A percentile compares a stretch with the other conserved stretches of the same genome.
Evolutionary conservation across 805 yeast genomes (phyloP).

Genomic region (Sugiyamaella lignohabitans): DNA sequence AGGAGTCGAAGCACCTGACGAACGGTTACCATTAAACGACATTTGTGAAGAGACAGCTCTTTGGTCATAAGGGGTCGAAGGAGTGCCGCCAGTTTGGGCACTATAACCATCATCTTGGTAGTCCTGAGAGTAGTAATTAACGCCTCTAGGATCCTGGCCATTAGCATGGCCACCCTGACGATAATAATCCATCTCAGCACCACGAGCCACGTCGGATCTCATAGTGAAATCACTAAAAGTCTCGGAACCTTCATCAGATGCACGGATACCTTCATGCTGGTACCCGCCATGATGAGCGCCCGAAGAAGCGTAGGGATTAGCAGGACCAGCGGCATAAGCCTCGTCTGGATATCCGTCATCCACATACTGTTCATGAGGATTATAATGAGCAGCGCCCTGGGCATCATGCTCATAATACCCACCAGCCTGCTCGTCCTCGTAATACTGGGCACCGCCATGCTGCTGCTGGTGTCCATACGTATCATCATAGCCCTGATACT

Average conservation of each 20-base stretch:
- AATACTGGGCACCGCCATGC: conserved; percentile 21
- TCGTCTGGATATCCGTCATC: conserved; percentile 34
- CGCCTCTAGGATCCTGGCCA: conserved; percentile 15
- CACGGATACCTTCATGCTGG: conserved; percentile 23
- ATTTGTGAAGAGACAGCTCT: conserved; percentile 41
- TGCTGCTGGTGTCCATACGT: conserved; percentile 17
- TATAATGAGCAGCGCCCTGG: conserved; percentile 37
- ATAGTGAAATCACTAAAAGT: conserved; percentile 39
- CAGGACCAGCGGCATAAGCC: conserved; percentile 37
- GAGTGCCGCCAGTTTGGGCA: conserved; percentile 13
- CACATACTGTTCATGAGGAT: conserved; percentile 32
- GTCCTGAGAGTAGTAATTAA: conserved; percentile 20
- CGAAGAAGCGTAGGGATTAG: conserved; percentile 42
- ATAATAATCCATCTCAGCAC: conserved; percentile 35
- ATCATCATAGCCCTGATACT: conserved; percentile 20
- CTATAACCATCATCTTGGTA: conserved; percentile 28
- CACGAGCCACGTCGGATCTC: conserved; percentile 36
- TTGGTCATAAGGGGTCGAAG: conserved; percentile 13
- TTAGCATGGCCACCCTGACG: conserved; percentile 24
- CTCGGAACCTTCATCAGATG: conserved; percentile 33
- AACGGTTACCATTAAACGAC: conserved; percentile 78
- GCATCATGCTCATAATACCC: conserved; percentile 30
- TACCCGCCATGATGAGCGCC: conserved; percentile 32
- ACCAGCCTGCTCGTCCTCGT: conserved; percentile 24
- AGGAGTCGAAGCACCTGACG: conserved; percentile 94